Evolutionary conservation across 352 stramenopile genomes (phyloP).

Genomic region (Elongisporangium senticosum): DNA sequence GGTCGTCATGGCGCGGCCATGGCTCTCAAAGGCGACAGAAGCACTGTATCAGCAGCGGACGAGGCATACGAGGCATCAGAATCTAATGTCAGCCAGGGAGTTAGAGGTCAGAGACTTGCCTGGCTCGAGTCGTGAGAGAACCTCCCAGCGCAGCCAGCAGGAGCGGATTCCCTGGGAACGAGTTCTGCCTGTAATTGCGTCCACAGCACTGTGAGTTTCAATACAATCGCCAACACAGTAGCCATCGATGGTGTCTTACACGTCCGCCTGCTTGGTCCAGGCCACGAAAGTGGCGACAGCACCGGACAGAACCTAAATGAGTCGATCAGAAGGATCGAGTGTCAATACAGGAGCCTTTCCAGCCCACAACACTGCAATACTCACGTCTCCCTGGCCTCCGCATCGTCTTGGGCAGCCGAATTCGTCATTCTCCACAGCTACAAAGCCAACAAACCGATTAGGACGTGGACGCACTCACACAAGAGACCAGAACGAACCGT

Average conservation of each 20-base stretch:
- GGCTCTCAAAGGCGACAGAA: conserved; percentile 53
- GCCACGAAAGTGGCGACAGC: conserved; percentile 73
- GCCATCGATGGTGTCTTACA: conserved; percentile 20
- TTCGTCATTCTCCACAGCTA: conserved; percentile 53
- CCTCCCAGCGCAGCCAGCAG: conserved; percentile 73
- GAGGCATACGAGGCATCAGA: not conserved
- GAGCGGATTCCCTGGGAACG: conserved; percentile 40
- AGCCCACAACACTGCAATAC: conserved; percentile 6
- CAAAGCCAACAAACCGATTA: conserved; percentile 1
- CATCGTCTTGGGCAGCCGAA: conserved; percentile 82
- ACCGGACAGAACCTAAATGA: conserved; percentile 67
- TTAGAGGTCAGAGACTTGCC: conserved; percentile 20
- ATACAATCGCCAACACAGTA: not conserved
- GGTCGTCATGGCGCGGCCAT: conserved; percentile 78
- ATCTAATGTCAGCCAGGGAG: not conserved
- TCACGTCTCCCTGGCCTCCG: conserved; percentile 89
- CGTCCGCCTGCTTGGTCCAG: conserved; percentile 44
- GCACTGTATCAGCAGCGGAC: conserved; percentile 18
- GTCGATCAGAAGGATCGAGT: not conserved
- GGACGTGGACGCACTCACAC: not conserved
- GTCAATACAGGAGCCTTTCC: not conserved
- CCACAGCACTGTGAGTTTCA: not conserved
- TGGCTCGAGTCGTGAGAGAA: conserved; percentile 74
- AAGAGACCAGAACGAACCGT: conserved; percentile 24
- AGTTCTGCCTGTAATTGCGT: conserved; percentile 1